phyloP scores from a whole-genome alignment of 2,329 filamentous ascomycete genomes.

The Botrytis fabae region DNA sequence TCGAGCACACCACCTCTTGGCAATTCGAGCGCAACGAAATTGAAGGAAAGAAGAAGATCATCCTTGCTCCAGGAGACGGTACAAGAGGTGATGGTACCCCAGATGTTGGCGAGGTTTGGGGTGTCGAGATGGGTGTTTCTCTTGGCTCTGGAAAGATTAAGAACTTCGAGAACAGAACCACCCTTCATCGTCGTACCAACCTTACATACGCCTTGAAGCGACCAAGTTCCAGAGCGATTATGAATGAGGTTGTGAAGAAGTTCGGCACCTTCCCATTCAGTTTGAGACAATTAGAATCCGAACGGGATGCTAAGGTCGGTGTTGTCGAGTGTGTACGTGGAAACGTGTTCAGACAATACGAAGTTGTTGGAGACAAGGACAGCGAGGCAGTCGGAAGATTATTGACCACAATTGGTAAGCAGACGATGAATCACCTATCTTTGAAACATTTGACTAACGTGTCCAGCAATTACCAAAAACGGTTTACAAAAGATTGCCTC shows the following conservation, averaged over 20 bases:
- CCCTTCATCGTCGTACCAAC: conserved; percentile 87
- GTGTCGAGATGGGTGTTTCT: conserved; percentile 92
- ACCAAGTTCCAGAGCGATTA: conserved; percentile 84
- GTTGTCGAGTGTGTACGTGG: conserved; percentile 94
- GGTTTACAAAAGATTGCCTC: conserved; percentile 83
- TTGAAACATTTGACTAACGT: conserved; percentile 34
- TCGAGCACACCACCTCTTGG: conserved; percentile 99
- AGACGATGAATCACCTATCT: not conserved
- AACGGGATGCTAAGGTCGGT: conserved; percentile 92
- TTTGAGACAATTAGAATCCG: conserved; percentile 92
- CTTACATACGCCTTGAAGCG: conserved; percentile 94
- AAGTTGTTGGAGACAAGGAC: conserved; percentile 94
- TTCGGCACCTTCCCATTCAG: conserved; percentile 98
- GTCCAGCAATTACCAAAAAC: conserved; percentile 91
- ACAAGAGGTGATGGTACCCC: conserved; percentile 88
- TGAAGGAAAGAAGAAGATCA: conserved; percentile 93
- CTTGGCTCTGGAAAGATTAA: conserved; percentile 94
- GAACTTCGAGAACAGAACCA: conserved; percentile 81
- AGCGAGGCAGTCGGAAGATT: conserved; percentile 79
- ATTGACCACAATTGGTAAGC: conserved; percentile 89
- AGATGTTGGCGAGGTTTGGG: conserved; percentile 93
- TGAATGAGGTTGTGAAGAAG: conserved; percentile 95
- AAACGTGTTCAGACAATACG: conserved; percentile 92
- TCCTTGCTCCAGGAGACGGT: conserved; percentile 81
- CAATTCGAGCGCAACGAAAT: conserved; percentile 96